Conservation (phyloP, 371 early-diverging fungal species). For the Coemansia sp. region DNA sequence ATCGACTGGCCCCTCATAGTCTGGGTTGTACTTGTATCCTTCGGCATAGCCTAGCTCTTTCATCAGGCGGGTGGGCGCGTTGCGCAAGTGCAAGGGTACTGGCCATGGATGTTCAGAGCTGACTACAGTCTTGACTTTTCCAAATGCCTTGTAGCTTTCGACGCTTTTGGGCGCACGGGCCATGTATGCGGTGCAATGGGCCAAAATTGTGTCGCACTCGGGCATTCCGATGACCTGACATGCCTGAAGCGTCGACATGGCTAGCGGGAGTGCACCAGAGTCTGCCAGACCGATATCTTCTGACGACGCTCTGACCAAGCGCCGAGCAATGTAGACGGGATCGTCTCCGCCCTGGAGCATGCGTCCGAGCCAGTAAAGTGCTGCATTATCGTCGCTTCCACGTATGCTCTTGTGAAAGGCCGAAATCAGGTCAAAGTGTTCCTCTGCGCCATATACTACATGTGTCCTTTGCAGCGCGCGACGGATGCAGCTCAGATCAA, state of each 20-base stretch:
- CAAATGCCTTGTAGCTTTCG: slow-evolving; percentile 73
- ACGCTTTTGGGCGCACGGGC: slow-evolving; percentile 82
- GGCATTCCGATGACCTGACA: slow-evolving; percentile 89
- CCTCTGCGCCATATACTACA: slow-evolving; percentile 80
- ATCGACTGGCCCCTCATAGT: slow-evolving; percentile 68
- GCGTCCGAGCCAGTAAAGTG: slow-evolving; percentile 85
- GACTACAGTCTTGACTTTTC: slow-evolving; percentile 64
- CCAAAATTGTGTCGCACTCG: slow-evolving; percentile 82
- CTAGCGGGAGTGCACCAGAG: slow-evolving; percentile 70
- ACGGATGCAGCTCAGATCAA: slow-evolving; percentile 57
- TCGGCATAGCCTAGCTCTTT: slow-evolving; percentile 73
- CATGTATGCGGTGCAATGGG: slow-evolving; percentile 76
- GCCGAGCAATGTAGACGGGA: slow-evolving; percentile 77
- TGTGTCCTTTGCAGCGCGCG: slow-evolving; percentile 76
- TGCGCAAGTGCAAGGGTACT: slow-evolving; percentile 83
- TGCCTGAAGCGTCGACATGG: slow-evolving; percentile 75
- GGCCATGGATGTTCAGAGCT: slow-evolving; percentile 65
- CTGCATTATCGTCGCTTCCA: slow-evolving; percentile 74
- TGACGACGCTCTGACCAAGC: slow-evolving; percentile 76
- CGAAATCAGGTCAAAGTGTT: slow-evolving; percentile 86
- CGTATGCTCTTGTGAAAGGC: slow-evolving; percentile 85
- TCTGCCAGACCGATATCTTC: slow-evolving; percentile 91
- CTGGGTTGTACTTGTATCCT: slow-evolving; percentile 85
- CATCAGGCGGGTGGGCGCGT: slow-evolving; percentile 79
- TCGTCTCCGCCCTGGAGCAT: slow-evolving; percentile 91